Percentiles rank a stretch among this genome's conserved stretches.
These are phyloP conservation scores for Narthecium ossifragum DNA, from an alignment of 106 monocot genomes.

Conservation along the genomic window DNA sequence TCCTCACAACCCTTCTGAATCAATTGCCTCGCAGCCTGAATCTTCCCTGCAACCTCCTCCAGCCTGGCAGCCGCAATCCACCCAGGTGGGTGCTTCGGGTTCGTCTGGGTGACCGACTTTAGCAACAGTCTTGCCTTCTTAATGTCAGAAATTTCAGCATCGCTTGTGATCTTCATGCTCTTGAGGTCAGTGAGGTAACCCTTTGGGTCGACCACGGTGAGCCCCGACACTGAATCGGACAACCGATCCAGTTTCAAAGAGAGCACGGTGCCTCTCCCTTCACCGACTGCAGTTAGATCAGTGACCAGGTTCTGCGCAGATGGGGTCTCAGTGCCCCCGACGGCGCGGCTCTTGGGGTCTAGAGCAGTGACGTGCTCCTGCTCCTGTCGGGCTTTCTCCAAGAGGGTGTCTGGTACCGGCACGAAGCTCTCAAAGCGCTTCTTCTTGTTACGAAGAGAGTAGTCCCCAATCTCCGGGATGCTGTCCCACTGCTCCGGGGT, in stretches of 20 bases:
- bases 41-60: conserved; percentile 96
- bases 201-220: conserved; percentile 92
- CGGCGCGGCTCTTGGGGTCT: conserved; percentile 85
- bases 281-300: conserved; percentile 92
- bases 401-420: conserved; percentile 86
- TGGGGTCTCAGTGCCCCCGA: conserved; percentile 86
- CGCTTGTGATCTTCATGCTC: conserved; percentile 98
- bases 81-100: conserved; percentile 94
- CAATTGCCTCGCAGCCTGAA: conserved; percentile 81
- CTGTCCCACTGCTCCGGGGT: conserved; percentile 82
- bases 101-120: conserved; percentile 95
- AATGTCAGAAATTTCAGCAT: conserved; percentile 98
- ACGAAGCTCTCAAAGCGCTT: conserved; percentile 99
- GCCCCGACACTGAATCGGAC: conserved; percentile 93
- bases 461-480: conserved; percentile 97
- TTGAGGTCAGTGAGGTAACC: conserved; percentile 95
- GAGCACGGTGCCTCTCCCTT: conserved; percentile 92
- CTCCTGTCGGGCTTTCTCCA: conserved; percentile 98
- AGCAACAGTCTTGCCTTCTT: conserved; percentile 92
- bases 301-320: conserved; percentile 94
- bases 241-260: conserved; percentile 86
- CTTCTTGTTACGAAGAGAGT: conserved; percentile 90
- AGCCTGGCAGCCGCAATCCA: conserved; percentile 98
- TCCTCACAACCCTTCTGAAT: conserved; percentile 98
- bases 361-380: conserved; percentile 89